Conservation (phyloP, 352 stramenopile genomes). For the Thalassiosira mediterranea region DNA sequence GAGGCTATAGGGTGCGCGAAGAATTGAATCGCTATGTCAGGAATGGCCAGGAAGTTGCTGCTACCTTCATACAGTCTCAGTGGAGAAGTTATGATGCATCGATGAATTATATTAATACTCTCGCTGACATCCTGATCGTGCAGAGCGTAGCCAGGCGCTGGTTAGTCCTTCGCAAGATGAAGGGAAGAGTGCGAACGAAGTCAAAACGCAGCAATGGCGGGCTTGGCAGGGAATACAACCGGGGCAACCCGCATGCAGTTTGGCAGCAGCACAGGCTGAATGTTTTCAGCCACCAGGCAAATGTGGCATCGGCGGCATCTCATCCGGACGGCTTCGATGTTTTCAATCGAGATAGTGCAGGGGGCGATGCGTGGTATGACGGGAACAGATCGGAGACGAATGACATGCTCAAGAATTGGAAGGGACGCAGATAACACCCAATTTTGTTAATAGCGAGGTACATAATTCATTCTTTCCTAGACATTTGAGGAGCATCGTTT, state of each 20-base stretch:
- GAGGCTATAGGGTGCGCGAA: slow-evolving; percentile 9
- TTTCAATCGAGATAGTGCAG: slow-evolving; percentile 29
- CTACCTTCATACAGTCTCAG: slow-evolving; percentile 66
- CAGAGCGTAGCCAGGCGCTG: slow-evolving; percentile 71
- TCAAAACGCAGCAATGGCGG: slow-evolving; percentile 2
- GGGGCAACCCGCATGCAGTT: slow-evolving; percentile 4
- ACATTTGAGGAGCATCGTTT: too few species aligned
- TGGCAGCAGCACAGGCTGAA: slow-evolving; percentile 39
- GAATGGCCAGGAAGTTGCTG: slow-evolving; percentile 54
- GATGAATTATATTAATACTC: slow-evolving; percentile 79
- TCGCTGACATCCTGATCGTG: slow-evolving; percentile 76
- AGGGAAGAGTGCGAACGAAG: slow-evolving; percentile 8
- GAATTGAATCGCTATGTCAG: slow-evolving; percentile 44
- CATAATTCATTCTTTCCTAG: too few species aligned
- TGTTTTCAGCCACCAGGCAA: slow-evolving; percentile 10
- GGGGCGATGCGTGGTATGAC: slow-evolving; percentile 38
- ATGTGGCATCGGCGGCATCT: neutral
- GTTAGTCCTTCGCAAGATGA: slow-evolving; percentile 42
- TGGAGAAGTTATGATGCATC: slow-evolving; percentile 74
- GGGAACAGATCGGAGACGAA: slow-evolving; percentile 53
- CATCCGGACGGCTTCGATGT: slow-evolving; percentile 37
- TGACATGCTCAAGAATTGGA: slow-evolving; percentile 53
- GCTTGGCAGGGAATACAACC: neutral
- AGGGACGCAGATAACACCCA: slow-evolving; percentile 22
- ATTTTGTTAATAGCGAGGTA: too few species aligned